Base-by-base conservation (phyloP, 257 asterid species). In the Capsicum chinense region DNA sequence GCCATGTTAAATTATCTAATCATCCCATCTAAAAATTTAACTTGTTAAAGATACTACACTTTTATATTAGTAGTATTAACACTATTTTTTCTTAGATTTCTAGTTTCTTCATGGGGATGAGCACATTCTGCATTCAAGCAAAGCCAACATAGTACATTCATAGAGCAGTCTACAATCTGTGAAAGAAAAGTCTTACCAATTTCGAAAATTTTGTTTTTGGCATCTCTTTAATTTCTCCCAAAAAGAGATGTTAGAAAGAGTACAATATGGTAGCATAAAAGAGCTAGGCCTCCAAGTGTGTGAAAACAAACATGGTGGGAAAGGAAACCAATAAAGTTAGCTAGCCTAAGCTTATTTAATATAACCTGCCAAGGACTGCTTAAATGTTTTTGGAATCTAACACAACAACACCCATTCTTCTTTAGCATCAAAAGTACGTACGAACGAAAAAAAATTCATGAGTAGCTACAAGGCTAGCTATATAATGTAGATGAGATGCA, bases 341-440 rank as follows among this genome's bases (percentile, higher is more conserved):
- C 48, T 35, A 79, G 15, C 26, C 48, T 57, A 26, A 59, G 48
- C 57, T 42, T 63, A 59, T 81, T 81, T 42, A 81, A 39, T 81
- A 57, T 81, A 57, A 60, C 60, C 74, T 66, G 73, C 15, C 74
- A 63, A 26, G 19, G 48, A 47, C 84, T 81, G 84, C 50, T 19
- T 42, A 48, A 62, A 60, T 63, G 48, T 81, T 81, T 50, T 81
- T 81, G 84, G 84, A 69, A 63, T 81, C 84, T 81, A 56, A 81
- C 57, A 47, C 35, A 50, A 47, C 42, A 33, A 52, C 58, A 73
- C 62, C 62, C 81, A 74, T 50, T 80, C 54, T 50, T 80, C 54
- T 17, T 62, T 62, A 57, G 70, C 57, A 60, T 60, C 54, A 59
- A 42, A 44, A 81, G 62, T 79, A 79, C 66, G 78, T 63, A 81